phyloP scores from a whole-genome alignment of 305 asterid species.

The Lippia alba region DNA sequence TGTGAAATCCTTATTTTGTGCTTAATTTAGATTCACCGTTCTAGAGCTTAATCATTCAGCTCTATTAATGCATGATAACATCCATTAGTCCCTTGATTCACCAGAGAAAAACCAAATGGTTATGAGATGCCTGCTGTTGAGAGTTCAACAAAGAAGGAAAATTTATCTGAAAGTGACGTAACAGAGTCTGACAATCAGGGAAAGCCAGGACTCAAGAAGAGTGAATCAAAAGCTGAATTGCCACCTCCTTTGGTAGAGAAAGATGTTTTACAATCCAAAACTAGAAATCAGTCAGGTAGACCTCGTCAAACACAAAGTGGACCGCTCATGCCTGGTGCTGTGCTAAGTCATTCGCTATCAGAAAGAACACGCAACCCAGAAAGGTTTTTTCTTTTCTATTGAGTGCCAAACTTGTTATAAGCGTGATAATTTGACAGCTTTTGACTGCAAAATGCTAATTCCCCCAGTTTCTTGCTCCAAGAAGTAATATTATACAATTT shows the following conservation, averaged over 20 bases:
- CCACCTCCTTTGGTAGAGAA: constrained; percentile 63
- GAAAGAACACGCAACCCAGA: constrained; percentile 73
- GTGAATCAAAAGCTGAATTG: constrained; percentile 60
- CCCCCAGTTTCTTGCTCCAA: constrained; percentile 3
- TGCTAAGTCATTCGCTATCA: constrained; percentile 67
- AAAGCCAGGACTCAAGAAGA: constrained; percentile 50
- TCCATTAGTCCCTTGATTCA: constrained; percentile 33
- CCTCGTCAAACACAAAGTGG: constrained; percentile 97
- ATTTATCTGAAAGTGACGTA: constrained; percentile 48
- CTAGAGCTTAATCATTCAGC: constrained; percentile 8
- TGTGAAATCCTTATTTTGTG: constrained; percentile 13
- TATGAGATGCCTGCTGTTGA: constrained; percentile 48
- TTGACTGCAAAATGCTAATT: neutral
- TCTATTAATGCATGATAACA: constrained; percentile 21
- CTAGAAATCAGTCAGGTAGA: constrained; percentile 60
- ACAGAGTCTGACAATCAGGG: constrained; percentile 55
- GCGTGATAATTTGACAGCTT: constrained; percentile 12
- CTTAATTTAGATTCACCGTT: constrained; percentile 21
- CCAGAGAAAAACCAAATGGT: constrained; percentile 65
- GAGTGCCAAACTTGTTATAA: neutral
- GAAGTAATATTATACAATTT: neutral
- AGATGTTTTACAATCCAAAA: constrained; percentile 58
- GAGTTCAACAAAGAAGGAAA: constrained; percentile 48
- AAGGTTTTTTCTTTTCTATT: constrained; percentile 59
- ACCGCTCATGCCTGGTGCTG: constrained; percentile 85